A percentile compares a stretch with the other conserved stretches of the same genome.
phyloP scores from a whole-genome alignment of 164 flowering plant genomes.

The Pachysandra terminalis region DNA sequence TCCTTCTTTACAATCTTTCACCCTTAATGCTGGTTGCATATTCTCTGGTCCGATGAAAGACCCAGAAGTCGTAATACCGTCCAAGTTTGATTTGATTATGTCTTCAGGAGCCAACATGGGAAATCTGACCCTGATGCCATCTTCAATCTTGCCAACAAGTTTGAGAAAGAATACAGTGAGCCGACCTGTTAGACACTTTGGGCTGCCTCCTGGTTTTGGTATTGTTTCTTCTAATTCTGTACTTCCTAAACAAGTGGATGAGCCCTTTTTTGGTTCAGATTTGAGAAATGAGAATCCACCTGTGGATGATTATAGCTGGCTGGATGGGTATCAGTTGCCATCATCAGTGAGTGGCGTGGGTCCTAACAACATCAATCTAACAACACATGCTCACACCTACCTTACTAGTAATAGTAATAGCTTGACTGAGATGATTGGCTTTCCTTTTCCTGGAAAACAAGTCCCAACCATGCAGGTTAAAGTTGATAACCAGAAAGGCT shows the following conservation, averaged over 20 bases:
- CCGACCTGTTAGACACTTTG: slow-evolving; percentile 77
- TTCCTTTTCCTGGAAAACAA: slow-evolving; percentile 93
- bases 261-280: slow-evolving; percentile 24
- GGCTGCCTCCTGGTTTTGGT: slow-evolving; percentile 93
- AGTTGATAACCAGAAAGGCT: slow-evolving; percentile 38
- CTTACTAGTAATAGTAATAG: slow-evolving; percentile 30
- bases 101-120: slow-evolving; percentile 34
- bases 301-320: slow-evolving; percentile 86
- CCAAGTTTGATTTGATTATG: slow-evolving; percentile 37
- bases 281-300: slow-evolving; percentile 35
- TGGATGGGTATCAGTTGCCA: slow-evolving; percentile 75
- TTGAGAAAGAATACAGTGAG: slow-evolving; percentile 64
- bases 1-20: slow-evolving; percentile 36
- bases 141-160: slow-evolving; percentile 26
- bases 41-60: slow-evolving; percentile 21
- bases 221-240: no score
- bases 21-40: slow-evolving; percentile 18
- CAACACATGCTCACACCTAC: slow-evolving; percentile 21
- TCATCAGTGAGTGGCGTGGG: slow-evolving; percentile 31
- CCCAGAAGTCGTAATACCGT: slow-evolving; percentile 40
- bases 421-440: slow-evolving; percentile 36
- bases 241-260: slow-evolving; percentile 45
- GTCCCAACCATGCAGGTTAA: slow-evolving; percentile 41
- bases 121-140: slow-evolving; percentile 21
- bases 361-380: slow-evolving; percentile 23